Base-by-base conservation (phyloP, 306 rosid genomes). In the Mimosa pudica region DNA sequence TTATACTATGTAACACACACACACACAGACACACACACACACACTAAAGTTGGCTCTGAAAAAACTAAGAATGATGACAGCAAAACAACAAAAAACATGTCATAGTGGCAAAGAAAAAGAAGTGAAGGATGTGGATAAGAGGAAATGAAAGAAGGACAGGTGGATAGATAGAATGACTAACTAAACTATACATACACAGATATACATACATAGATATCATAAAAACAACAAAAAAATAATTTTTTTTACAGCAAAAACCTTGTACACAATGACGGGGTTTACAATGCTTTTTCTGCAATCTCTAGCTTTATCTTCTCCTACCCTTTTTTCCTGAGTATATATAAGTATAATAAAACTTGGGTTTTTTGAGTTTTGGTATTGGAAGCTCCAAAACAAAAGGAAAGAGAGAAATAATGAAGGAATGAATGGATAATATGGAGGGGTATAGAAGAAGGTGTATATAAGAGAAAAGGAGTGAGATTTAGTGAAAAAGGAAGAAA, bases 231-330 rank as follows among this genome's bases (percentile, higher is more conserved):
- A 18, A 45, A 65, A 61, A 51, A 24, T 24, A 24, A 24, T 0
- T 24, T 24, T 24, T 24, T 24, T 24, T 24, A 24, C 30, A 24
- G 87, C 86, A 48, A 62, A 85, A 85, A 88, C 94, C 90, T 89
- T 84, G 96, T 90, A 81, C 78, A 80, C 92, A 90, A 89, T 92
- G 97, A 83, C 96, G 94, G 86, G 79, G 13, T 77, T 87, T 79
- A 84, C 88, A 87, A 84, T 80, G 81, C 64, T 77, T 83, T 62
- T 65, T 67, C 87, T 67, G 77, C 79, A 77, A 80, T 11, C 76
- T 61, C 38, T 18, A 67, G 20, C 73, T 55, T 51, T 73, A 24
- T 63, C 46, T 62, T 45, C 49, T 58, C 60, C 54, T 75, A 57
- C 36, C 38, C 70, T 54, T 54, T 17, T 4, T 55, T n/a, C 18